These are phyloP conservation scores for Ceratocystis colombiana DNA, from an alignment of 2,329 filamentous ascomycete genomes.

Conservation along the genomic window DNA sequence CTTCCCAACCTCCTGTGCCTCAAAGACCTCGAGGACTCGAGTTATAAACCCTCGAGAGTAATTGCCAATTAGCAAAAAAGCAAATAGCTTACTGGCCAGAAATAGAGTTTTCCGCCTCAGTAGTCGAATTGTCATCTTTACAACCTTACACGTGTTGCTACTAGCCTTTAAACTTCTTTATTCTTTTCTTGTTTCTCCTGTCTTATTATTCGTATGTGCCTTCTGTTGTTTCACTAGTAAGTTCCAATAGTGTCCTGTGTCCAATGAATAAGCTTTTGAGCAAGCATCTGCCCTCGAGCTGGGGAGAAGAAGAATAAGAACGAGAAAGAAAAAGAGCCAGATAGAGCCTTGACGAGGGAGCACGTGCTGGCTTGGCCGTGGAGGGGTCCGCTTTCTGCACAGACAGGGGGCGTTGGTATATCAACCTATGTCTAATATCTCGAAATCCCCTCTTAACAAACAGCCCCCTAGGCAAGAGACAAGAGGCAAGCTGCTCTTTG, in stretches of 20 bases:
- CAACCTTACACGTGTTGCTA: neutral
- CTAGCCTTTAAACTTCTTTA: neutral
- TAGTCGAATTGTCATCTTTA: neutral
- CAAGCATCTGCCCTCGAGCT: neutral
- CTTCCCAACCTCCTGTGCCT: neutral
- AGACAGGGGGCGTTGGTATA: neutral
- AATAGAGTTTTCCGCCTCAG: neutral
- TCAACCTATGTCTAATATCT: neutral
- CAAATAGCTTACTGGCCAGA: neutral
- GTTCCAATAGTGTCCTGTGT: conserved; percentile 5
- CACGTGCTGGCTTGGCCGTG: conserved; percentile 1
- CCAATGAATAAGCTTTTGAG: conserved; percentile 5
- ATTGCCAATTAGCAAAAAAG: neutral
- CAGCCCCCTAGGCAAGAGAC: neutral
- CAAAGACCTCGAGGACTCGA: neutral
- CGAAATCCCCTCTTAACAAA: neutral
- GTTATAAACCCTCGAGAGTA: neutral
- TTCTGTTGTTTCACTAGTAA: conserved; percentile 14
- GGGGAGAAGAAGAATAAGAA: neutral
- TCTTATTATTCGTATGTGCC: neutral
- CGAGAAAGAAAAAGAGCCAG: conserved; percentile 7
- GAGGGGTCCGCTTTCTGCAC: neutral
- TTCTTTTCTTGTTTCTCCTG: neutral
- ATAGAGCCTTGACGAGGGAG: conserved; percentile 6
- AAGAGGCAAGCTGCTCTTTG: neutral